Evolutionary conservation across 129 eudicot species (phyloP), one percentile per base, ranked within the genome.

Genomic region (Erigeron canadensis): DNA sequence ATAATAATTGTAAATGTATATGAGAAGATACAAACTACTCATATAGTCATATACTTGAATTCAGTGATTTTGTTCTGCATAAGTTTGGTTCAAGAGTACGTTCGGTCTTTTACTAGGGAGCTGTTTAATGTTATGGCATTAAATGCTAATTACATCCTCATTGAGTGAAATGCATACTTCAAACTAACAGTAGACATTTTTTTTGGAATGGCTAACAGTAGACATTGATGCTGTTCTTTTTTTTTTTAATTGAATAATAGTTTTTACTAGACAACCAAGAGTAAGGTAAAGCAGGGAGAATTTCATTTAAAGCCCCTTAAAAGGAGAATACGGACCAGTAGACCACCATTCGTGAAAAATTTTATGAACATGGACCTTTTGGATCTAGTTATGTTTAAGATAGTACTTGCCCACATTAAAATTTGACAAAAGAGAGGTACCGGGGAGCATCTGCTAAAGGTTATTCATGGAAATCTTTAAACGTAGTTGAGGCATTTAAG

Each of bases 171-270:
- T 16, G 15, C 16, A 61, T 61, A 37, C 18, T 22, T 60, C 13
- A 60, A 60, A 60, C 19, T 13, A 60, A 13, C 44, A 2, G 11
- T 60, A 34, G 42, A 60, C 28, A 2, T 60, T 13, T n/a, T n/a
- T n/a, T n/a, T n/a, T n/a, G n/a, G n/a, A n/a, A n/a, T n/a, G n/a
- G n/a, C 19, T 13, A 60, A 13, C 44, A 2, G 11, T 60, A 34
- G 42, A 60, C 28, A 2, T 60, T 13, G 19, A 10, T 59, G 65
- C 64, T 59, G 23, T 34, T 12, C 13, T 18, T 65, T 44, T 18
- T 65, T 44, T n/a, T 28, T 3, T 28, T 28, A 65, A 65, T 19
- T 65, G 70, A 19, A 65, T 51, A 65, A 65, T 8, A 42, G 42
- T 15, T 62, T 62, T 62, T 11, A n/a, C 67, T 62, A 62, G 22